A percentile compares a stretch with the other conserved stretches of the same genome.
Conservation (phyloP, 2,329 filamentous ascomycete species). For the Claviceps quebecensis region DNA sequence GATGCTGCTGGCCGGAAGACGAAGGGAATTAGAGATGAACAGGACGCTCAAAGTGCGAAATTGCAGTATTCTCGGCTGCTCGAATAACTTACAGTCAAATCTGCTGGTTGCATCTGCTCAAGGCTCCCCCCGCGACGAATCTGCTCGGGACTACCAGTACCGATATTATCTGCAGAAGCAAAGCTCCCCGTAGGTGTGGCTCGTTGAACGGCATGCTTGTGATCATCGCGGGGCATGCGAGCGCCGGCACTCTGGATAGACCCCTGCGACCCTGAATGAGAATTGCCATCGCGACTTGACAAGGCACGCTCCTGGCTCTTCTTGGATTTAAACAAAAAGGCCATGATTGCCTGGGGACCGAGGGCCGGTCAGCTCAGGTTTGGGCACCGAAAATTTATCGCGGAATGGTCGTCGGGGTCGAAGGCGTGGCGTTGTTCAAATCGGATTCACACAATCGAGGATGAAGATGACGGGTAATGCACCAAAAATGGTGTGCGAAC, state of each 20-base stretch:
- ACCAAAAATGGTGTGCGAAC: neutral
- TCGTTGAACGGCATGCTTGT: conserved; percentile 37
- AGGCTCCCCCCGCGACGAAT: conserved; percentile 37
- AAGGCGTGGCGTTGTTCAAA: neutral
- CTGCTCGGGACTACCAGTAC: conserved; percentile 51
- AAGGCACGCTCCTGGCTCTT: conserved; percentile 53
- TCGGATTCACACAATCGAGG: neutral
- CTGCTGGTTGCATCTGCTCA: conserved; percentile 30
- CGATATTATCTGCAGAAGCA: conserved; percentile 50
- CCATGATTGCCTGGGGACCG: conserved; percentile 43
- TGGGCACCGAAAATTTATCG: neutral
- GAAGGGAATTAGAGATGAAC: neutral
- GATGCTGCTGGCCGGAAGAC: conserved; percentile 27
- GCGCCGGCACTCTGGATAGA: conserved; percentile 34
- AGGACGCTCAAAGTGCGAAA: no score
- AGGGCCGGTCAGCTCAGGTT: conserved; percentile 17
- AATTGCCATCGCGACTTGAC: conserved; percentile 39
- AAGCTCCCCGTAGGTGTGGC: conserved; percentile 67
- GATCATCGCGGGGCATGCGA: conserved; percentile 34
- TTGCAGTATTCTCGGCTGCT: no score
- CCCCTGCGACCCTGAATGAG: conserved; percentile 30
- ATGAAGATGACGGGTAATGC: neutral
- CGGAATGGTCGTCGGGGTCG: neutral
- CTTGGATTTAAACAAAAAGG: conserved; percentile 73
- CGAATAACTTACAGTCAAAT: conserved; percentile 27